Evolutionary conservation across 805 yeast species (phyloP).

Genomic region (Kregervanrija delftensis): DNA sequence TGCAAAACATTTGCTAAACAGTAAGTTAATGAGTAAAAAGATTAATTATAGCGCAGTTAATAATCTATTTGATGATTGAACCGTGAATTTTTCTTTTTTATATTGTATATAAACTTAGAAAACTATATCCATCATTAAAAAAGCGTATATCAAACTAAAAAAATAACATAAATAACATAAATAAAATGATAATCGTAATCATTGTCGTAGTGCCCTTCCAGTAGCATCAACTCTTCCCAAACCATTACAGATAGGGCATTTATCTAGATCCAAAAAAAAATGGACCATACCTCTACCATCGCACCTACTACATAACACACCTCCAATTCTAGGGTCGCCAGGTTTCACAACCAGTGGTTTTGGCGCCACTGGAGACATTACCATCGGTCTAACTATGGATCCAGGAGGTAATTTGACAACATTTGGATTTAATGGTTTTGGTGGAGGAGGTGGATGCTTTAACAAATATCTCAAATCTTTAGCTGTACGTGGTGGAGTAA

Average conservation of each 20-base stretch:
- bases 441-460: constrained; percentile 9
- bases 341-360: constrained; percentile 47
- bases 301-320: constrained; percentile 65
- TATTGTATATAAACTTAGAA: neutral
- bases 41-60: constrained; percentile 82
- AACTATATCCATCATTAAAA: neutral
- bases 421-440: constrained; percentile 18
- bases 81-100: neutral
- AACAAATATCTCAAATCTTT: constrained; percentile 8
- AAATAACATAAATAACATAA: neutral
- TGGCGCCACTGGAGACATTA: neutral
- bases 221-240: constrained; percentile 44
- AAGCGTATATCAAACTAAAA: neutral
- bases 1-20: constrained; percentile 69
- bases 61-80: constrained; percentile 33
- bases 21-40: constrained; percentile 76
- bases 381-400: constrained; percentile 2
- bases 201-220: constrained; percentile 9
- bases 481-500: constrained; percentile 15
- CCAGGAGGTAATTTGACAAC: constrained; percentile 24
- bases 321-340: constrained; percentile 77
- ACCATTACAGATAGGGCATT: constrained; percentile 62
- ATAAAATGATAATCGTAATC: neutral
- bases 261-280: constrained; percentile 53
- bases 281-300: constrained; percentile 54